These are phyloP conservation scores for Barbatosphaeria neglecta DNA, from an alignment of 495 filamentous ascomycete species.

Conservation along the genomic window DNA sequence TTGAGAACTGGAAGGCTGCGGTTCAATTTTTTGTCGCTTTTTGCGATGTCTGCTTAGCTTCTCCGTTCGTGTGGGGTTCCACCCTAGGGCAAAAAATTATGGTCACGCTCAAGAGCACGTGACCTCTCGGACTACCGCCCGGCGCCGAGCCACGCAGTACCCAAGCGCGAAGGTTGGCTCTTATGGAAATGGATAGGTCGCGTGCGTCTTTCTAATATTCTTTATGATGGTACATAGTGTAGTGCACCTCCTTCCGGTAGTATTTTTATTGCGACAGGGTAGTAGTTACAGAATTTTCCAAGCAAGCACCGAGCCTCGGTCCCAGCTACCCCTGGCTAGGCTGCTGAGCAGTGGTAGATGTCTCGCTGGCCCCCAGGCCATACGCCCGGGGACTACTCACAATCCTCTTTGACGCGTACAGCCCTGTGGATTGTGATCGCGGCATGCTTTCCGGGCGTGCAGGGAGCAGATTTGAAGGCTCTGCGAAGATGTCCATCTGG, in stretches of 20 bases:
- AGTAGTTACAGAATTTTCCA: no score
- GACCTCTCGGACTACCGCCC: background rate
- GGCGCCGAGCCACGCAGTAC: background rate
- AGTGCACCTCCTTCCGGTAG: no score
- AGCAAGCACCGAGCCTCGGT: no score
- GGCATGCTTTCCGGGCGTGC: background rate
- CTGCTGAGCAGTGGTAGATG: background rate
- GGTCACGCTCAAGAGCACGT: background rate
- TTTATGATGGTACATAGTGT: no score
- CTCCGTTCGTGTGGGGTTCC: background rate
- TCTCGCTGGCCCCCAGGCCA: background rate
- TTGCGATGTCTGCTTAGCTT: background rate
- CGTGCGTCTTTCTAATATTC: no score
- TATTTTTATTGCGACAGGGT: no score
- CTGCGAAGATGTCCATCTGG: slow-evolving; percentile 15
- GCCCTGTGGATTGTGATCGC: background rate
- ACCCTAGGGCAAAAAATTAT: background rate
- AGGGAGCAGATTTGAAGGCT: slow-evolving; percentile 2
- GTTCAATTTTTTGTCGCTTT: background rate
- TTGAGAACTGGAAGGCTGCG: background rate
- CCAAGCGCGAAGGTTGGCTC: no score
- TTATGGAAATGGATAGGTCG: no score
- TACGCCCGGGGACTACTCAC: background rate
- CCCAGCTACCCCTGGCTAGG: background rate
- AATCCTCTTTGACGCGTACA: background rate